Evolutionary conservation across 2,329 filamentous ascomycete genomes (phyloP).

Genomic region (Calonectria pauciramosa): DNA sequence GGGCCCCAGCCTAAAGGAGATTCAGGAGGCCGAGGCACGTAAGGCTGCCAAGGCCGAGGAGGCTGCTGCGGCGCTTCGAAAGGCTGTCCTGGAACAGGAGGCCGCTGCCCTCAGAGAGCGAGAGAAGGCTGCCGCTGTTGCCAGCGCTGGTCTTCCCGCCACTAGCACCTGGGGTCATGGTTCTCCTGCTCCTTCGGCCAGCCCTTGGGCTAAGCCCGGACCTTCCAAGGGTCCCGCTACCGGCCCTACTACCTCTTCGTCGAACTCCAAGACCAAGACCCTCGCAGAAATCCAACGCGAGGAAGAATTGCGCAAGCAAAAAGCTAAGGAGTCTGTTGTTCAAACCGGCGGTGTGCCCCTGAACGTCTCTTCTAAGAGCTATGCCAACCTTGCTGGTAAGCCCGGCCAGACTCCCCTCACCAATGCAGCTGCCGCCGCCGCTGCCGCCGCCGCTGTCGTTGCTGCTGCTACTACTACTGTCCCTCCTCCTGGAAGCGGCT

Average conservation of each 20-base stretch:
- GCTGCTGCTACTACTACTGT: constrained; percentile 45
- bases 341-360: constrained; percentile 63
- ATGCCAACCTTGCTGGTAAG: constrained; percentile 94
- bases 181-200: constrained; percentile 76
- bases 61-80: constrained; percentile 81
- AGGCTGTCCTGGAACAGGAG: constrained; percentile 85
- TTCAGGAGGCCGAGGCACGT: constrained; percentile 94
- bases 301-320: constrained; percentile 85
- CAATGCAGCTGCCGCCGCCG: constrained; percentile 55
- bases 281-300: constrained; percentile 97
- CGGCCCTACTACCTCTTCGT: constrained; percentile 36
- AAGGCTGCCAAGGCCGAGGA: constrained; percentile 93
- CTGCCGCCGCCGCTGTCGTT: constrained; percentile 53
- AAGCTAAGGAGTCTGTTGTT: constrained; percentile 66
- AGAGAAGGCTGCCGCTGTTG: constrained; percentile 67
- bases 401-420: constrained; percentile 56
- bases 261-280: constrained; percentile 80
- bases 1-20: constrained; percentile 94
- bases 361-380: constrained; percentile 83
- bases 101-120: constrained; percentile 70
- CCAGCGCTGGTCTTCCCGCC: constrained; percentile 78
- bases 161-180: constrained; percentile 90
- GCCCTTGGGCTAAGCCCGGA: constrained; percentile 77
- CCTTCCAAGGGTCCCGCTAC: constrained; percentile 56
- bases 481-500: constrained; percentile 68